Conservation (phyloP, 345 rosid species). For the Acer yangbiense region DNA sequence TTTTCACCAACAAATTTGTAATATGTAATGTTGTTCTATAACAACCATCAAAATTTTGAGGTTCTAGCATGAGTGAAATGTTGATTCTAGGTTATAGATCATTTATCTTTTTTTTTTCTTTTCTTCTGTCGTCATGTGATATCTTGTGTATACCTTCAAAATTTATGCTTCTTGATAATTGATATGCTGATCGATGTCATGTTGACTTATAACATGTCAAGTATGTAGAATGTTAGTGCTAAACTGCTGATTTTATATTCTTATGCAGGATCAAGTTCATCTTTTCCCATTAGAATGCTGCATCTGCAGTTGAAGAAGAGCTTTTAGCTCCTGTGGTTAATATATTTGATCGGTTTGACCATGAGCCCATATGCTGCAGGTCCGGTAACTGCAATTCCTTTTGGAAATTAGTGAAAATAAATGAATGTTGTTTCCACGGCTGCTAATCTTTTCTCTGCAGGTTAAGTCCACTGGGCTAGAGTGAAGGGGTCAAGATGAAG, state of each 20-base stretch:
- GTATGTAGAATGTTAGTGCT: neutral
- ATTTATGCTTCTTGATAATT: too few relatives aligned
- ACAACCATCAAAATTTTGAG: neutral
- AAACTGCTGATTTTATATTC: slow-evolving; percentile 17
- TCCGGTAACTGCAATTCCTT: slow-evolving; percentile 59
- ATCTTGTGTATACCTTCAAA: neutral
- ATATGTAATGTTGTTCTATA: neutral
- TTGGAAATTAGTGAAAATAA: slow-evolving; percentile 4
- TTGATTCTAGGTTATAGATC: neutral
- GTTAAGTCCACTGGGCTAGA: slow-evolving; percentile 96
- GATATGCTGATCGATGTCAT: too few relatives aligned
- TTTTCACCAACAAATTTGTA: neutral
- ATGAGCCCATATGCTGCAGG: slow-evolving; percentile 94
- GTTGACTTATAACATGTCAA: neutral
- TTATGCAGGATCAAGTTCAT: slow-evolving; percentile 93
- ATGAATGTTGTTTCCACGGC: neutral
- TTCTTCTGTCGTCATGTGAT: neutral
- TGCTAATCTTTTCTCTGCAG: slow-evolving; percentile 27
- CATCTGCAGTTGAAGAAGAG: slow-evolving; percentile 85
- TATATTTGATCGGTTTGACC: slow-evolving; percentile 78
- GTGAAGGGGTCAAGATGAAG: too few relatives aligned
- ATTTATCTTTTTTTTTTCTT: neutral
- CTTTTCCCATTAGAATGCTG: slow-evolving; percentile 88
- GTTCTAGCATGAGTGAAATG: neutral
- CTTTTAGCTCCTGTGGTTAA: slow-evolving; percentile 73